These are phyloP conservation scores for Ziziphus jujuba DNA, from an alignment of 306 rosid genomes.

Conservation along the genomic window DNA sequence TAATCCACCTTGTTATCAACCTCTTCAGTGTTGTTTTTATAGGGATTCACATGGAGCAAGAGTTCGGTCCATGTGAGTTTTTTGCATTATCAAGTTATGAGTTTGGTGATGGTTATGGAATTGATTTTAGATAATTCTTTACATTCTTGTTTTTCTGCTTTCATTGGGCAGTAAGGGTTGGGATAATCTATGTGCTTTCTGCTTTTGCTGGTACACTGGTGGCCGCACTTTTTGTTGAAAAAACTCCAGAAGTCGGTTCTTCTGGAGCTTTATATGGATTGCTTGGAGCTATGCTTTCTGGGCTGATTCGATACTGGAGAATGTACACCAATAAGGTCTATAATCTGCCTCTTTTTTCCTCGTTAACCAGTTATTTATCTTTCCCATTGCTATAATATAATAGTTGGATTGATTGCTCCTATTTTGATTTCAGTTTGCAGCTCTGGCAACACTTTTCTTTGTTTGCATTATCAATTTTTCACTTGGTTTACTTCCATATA, in stretches of 20 bases:
- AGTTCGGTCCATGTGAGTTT: conserved; percentile 66
- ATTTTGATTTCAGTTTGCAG: conserved; percentile 54
- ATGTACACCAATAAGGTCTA: conserved; percentile 63
- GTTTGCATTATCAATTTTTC: conserved; percentile 58
- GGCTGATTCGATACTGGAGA: conserved; percentile 69
- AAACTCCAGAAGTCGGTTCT: conserved; percentile 65
- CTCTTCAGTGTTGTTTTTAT: conserved; percentile 63
- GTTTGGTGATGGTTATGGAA: not conserved
- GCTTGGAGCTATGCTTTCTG: conserved; percentile 74
- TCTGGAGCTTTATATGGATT: conserved; percentile 83
- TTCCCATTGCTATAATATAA: conserved; percentile 18
- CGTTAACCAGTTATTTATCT: not conserved
- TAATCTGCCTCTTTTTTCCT: conserved; percentile 11
- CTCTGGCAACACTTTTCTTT: conserved; percentile 49
- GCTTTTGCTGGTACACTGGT: conserved; percentile 72
- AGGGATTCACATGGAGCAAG: conserved; percentile 75
- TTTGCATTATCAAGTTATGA: conserved; percentile 17
- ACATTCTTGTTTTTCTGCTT: conserved; percentile 19
- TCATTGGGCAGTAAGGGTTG: conserved; percentile 63
- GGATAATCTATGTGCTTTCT: conserved; percentile 71
- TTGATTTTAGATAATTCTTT: conserved; percentile 9
- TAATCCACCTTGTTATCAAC: conserved; percentile 76
- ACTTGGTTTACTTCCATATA: conserved; percentile 79
- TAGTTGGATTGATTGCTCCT: conserved; percentile 17
- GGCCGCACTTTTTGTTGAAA: conserved; percentile 80